These are phyloP conservation scores for Blastocrithidia nonstop DNA, from an alignment of 208 protist genomes.

Conservation along the genomic window DNA sequence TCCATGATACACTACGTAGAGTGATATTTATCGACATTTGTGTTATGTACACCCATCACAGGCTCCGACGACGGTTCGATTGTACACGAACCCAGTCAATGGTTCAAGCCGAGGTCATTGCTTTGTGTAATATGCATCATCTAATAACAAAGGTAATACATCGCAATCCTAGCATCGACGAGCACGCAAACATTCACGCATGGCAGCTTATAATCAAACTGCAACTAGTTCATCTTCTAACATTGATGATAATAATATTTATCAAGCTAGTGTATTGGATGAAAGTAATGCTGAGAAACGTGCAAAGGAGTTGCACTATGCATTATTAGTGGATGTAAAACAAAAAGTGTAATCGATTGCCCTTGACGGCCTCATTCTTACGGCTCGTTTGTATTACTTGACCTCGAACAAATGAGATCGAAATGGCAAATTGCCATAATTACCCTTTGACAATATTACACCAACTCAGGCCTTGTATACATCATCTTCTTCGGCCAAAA, in stretches of 20 bases:
- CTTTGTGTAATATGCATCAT: slow-evolving; percentile 55
- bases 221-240: too few species aligned
- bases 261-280: too few species aligned
- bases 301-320: too few species aligned
- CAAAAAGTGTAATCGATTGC: slow-evolving; percentile 23
- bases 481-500: too few species aligned
- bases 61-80: slow-evolving; percentile 29
- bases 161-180: too few species aligned
- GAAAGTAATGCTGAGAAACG: too few species aligned
- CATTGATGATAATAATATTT: too few species aligned
- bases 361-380: slow-evolving; percentile 22
- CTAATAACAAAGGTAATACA: too few species aligned
- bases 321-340: too few species aligned
- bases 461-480: too few species aligned
- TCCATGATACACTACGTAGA: slow-evolving; percentile 58
- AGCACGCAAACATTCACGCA: too few species aligned
- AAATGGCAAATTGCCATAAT: slow-evolving; percentile 46
- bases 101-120: slow-evolving; percentile 56
- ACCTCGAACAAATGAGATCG: slow-evolving; percentile 52
- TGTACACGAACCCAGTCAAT: slow-evolving; percentile 68
- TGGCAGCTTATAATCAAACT: too few species aligned
- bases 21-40: slow-evolving; percentile 32
- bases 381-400: slow-evolving; percentile 26
- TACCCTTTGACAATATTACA: slow-evolving; percentile 57
- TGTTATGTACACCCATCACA: slow-evolving; percentile 15